Evolutionary conservation across 768 basidiomycete species (phyloP), one percentile per base, ranked within the genome.

Genomic region (Mrakia frigida): DNA sequence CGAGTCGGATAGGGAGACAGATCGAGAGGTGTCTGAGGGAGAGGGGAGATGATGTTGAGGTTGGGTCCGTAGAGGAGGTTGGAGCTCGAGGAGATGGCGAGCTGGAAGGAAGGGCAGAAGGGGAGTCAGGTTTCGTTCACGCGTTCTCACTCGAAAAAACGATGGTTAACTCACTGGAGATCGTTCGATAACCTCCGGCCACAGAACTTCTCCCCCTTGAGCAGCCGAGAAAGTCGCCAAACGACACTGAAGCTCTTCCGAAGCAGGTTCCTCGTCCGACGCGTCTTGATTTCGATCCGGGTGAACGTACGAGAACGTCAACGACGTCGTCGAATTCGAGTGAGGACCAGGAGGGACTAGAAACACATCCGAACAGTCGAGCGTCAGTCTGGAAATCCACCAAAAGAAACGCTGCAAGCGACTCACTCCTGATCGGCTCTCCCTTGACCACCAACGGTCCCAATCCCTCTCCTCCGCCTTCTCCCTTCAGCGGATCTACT

Each of bases 181-280:
- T 14, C 74, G 74, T 50, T 75, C 37, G 10, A 60, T 53, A 14
- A 75, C 41, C 4, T 50, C 53, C 11, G 74, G 74, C 74, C 74
- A 75, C 1, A 70, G n/a, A 14, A 75, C 28, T 41, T 75, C 74
- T 4, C 76, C 76, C 11, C 71, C 61, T 11, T 31, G 43, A 25
- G 60, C 41, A 37, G 71, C 50, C 35, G 76, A 73, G 35, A 77
- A 77, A 13, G 67, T 70, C 21, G 70, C 76, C 18, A 77, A 35
- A 3, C 35, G 46, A 25, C 56, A 46, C 39, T 46, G n/a, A n/a
- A 60, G 71, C 37, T 72, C 10, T 28, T 56, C 37, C 31, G 28
- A 16, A 33, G 35, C 14, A 2, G 41, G 11, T 35, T 50, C 37
- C 6, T 35, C 35, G 31, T 56, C 35, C 52, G n/a, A 35, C 35